Conservation (phyloP, 2,329 filamentous ascomycete species). For the Monilinia fructicola region DNA sequence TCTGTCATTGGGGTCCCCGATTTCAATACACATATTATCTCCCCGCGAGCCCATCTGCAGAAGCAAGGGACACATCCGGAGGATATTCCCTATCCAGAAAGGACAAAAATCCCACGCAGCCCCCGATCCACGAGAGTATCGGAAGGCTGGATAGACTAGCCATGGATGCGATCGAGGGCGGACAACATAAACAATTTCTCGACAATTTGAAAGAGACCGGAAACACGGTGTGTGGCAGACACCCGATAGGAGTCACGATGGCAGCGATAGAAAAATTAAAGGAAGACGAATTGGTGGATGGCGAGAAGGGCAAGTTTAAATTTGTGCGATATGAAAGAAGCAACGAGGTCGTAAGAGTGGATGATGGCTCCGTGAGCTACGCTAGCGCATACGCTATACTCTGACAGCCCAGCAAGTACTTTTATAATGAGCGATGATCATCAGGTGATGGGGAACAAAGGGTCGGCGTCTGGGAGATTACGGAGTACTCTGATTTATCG, state of each 20-base stretch:
- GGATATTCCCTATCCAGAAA: conserved; percentile 38
- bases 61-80: conserved; percentile 27
- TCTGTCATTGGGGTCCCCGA: conserved; percentile 89
- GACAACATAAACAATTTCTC: conserved; percentile 68
- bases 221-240: conserved; percentile 92
- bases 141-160: conserved; percentile 74
- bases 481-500: background rate
- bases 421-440: background rate
- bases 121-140: conserved; percentile 80
- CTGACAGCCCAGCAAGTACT: conserved; percentile 5
- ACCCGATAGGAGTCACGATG: conserved; percentile 93
- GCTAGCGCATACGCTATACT: conserved; percentile 85
- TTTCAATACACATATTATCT: conserved; percentile 85
- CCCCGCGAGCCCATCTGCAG: conserved; percentile 50
- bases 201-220: conserved; percentile 67
- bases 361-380: conserved; percentile 90
- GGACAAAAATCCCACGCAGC: conserved; percentile 44
- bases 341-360: conserved; percentile 63
- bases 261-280: conserved; percentile 71
- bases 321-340: conserved; percentile 89
- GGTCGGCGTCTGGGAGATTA: background rate
- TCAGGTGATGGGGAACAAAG: background rate
- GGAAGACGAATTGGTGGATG: conserved; percentile 38
- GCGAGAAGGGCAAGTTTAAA: conserved; percentile 50
- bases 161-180: conserved; percentile 81